These are phyloP conservation scores for Geotrichum fermentans DNA, from an alignment of 1,139 yeast genomes.

Conservation along the genomic window DNA sequence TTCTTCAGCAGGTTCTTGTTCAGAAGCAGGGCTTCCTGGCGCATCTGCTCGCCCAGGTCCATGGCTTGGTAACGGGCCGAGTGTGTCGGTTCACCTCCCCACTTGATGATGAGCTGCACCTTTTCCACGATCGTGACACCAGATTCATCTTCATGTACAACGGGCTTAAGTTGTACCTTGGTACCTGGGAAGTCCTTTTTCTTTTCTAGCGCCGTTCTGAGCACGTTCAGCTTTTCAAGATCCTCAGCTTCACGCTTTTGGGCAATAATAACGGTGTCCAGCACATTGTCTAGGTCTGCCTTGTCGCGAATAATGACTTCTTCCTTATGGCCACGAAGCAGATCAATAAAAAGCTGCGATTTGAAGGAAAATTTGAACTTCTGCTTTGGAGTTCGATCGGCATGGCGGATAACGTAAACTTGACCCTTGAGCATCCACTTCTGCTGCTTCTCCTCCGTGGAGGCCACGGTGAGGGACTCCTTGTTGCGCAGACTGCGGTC, in stretches of 20 bases:
- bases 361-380: slow-evolving; percentile 93
- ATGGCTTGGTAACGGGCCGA: slow-evolving; percentile 92
- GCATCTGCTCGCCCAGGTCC: slow-evolving; percentile 91
- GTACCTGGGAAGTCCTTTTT: slow-evolving; percentile 93
- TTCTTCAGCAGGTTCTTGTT: slow-evolving; percentile 81
- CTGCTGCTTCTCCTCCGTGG: slow-evolving; percentile 72
- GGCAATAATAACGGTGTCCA: slow-evolving; percentile 80
- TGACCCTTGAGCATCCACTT: slow-evolving; percentile 96
- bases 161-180: slow-evolving; percentile 90
- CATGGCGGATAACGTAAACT: slow-evolving; percentile 90
- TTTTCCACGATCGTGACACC: slow-evolving; percentile 57
- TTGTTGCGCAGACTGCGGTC: slow-evolving; percentile 42
- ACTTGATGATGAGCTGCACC: slow-evolving; percentile 89
- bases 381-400: slow-evolving; percentile 98
- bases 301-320: slow-evolving; percentile 93
- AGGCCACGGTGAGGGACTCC: slow-evolving; percentile 24
- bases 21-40: slow-evolving; percentile 83
- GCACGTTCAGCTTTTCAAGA: slow-evolving; percentile 63
- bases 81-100: slow-evolving; percentile 99
- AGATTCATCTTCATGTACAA: slow-evolving; percentile 47
- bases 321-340: slow-evolving; percentile 89
- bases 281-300: slow-evolving; percentile 76
- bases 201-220: slow-evolving; percentile 79
- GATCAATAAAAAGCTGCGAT: slow-evolving; percentile 76
- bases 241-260: slow-evolving; percentile 77